phyloP scores from a whole-genome alignment of 2,329 filamentous ascomycete genomes.

The Lecanicillium sp. region DNA sequence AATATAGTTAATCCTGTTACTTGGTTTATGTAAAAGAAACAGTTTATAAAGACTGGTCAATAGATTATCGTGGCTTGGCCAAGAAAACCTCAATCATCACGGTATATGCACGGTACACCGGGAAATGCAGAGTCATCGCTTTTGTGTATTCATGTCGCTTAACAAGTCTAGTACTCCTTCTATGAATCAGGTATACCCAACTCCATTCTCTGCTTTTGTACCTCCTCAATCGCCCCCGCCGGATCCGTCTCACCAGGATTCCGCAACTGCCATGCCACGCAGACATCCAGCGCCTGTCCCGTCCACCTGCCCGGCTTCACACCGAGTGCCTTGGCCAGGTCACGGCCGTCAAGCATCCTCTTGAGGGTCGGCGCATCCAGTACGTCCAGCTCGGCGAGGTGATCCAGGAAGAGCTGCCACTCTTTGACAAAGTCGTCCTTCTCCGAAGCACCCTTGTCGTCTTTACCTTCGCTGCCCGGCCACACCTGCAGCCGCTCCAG shows the following conservation, averaged over 20 bases:
- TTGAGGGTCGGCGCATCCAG: conserved; percentile 51
- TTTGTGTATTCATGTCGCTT: too few species aligned
- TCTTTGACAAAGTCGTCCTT: conserved; percentile 36
- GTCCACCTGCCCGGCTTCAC: conserved; percentile 80
- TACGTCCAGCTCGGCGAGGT: conserved; percentile 45
- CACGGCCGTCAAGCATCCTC: conserved; percentile 65
- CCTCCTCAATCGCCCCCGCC: conserved; percentile 50
- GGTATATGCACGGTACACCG: too few species aligned
- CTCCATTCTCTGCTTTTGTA: conserved; percentile 43
- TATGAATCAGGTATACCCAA: conserved; percentile 31
- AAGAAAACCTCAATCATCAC: too few species aligned
- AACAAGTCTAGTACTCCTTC: too few species aligned
- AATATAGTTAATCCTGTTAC: too few species aligned
- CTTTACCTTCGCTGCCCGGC: conserved; percentile 9
- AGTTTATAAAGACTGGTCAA: too few species aligned
- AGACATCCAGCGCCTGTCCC: conserved; percentile 67
- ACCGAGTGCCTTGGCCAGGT: conserved; percentile 60
- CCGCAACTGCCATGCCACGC: conserved; percentile 81
- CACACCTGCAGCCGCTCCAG: conserved; percentile 30
- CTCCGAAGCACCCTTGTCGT: conserved; percentile 21
- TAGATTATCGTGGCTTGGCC: too few species aligned
- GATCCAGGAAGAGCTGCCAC: conserved; percentile 50
- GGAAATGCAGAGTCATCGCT: too few species aligned
- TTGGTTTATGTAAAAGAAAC: too few species aligned
- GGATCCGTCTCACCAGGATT: conserved; percentile 61